Evolutionary conservation across 257 asterid species (phyloP), one percentile per base, ranked within the genome.

Genomic region (Cruciata laevipes): DNA sequence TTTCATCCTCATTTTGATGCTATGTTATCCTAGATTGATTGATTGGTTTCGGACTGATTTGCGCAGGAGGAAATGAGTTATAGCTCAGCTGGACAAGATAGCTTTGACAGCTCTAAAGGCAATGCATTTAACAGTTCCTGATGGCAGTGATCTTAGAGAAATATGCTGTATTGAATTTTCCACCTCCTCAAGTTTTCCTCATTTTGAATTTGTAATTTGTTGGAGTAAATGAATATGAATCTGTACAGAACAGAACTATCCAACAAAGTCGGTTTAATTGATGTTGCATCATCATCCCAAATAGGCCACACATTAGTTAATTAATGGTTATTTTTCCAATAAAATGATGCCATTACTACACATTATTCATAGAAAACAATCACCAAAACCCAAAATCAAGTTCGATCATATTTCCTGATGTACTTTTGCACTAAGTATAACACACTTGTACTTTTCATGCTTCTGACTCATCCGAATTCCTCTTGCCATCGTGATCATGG

Each of bases 21-120:
- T 18, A 17, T 38, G 11, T n/a, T 7, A 11, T 27, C 17, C 27
- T 51, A 5, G 18, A 69, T 33, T 2, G 27, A 31, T 47, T 64
- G 21, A 59, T 27, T 20, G 32, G 23, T 53, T 47, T 25, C 60
- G 27, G 49, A 23, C 53, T 53, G 65, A 47, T 18, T 69, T 69
- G 40, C 74, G 76, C 90, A 86, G 96, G 95, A 86, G 3, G 94
- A 86, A 53, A 44, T 83, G 75, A 82, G 87, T 69, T 83, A 38
- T 69, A 80, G 2, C 2, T 27, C 88, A 49, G 76, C 87, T 1
- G 30, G 81, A 10, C 85, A 71, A 31, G 82, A 87, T 30, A 85
- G 90, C 74, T 74, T 63, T 56, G 93, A 81, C 69, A 79, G 94
- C 82, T 74, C 57, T 11, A 77, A 47, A 70, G 70, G 73, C 49